Percentiles rank a stretch among this genome's conserved stretches.
Evolutionary conservation across 768 basidiomycete genomes (phyloP).

Genomic region (Mycena haematopus): DNA sequence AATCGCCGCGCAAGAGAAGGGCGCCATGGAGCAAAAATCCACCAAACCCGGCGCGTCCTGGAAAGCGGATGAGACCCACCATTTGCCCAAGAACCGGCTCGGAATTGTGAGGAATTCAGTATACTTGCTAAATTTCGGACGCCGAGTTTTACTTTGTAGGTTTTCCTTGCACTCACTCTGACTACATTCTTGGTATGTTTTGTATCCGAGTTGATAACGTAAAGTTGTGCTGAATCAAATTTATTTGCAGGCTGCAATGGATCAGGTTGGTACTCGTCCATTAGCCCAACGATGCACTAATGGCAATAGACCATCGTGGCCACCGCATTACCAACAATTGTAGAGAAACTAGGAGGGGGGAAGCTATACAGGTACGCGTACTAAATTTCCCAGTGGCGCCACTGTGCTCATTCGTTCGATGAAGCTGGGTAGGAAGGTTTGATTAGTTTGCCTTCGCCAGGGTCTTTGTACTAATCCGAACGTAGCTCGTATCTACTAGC

Average conservation of each 20-base stretch:
- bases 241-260: conserved; percentile 54
- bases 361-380: conserved; percentile 47
- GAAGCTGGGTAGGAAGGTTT: conserved; percentile 75
- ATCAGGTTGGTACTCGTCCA: conserved; percentile 51
- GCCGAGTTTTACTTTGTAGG: conserved; percentile 36
- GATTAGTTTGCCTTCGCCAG: conserved; percentile 18
- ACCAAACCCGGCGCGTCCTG: conserved; percentile 55
- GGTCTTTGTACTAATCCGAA: conserved; percentile 14
- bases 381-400: neutral
- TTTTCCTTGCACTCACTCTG: conserved; percentile 54
- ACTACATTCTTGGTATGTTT: conserved; percentile 43
- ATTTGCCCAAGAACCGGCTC: conserved; percentile 60
- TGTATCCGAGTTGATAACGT: conserved; percentile 31
- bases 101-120: conserved; percentile 41
- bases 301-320: conserved; percentile 65
- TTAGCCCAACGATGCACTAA: neutral
- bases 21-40: conserved; percentile 26
- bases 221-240: conserved; percentile 7
- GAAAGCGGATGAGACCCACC: conserved; percentile 59
- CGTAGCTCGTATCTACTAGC: conserved; percentile 76
- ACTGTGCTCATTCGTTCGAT: neutral
- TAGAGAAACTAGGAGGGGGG: conserved; percentile 66
- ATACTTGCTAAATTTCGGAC: neutral
- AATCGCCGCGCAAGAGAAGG: neutral
- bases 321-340: conserved; percentile 80